A percentile compares a stretch with the other conserved stretches of the same genome.
These are phyloP conservation scores for Schoenoplectus triqueter DNA, from an alignment of 202 grass and related monocot species.

Conservation along the genomic window DNA sequence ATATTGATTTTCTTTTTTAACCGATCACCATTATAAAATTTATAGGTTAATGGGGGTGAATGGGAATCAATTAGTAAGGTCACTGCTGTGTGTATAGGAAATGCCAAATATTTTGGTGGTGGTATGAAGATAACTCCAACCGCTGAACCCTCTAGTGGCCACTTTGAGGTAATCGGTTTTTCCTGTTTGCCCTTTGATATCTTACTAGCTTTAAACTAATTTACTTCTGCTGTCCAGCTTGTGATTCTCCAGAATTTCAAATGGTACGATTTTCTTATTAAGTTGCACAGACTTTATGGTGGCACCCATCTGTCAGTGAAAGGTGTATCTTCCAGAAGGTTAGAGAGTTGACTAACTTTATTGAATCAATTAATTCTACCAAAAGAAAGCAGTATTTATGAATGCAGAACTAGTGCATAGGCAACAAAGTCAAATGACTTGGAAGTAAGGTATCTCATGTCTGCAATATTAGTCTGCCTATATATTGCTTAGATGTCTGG, in stretches of 20 bases:
- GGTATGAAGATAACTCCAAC: conserved; percentile 95
- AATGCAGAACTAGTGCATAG: background rate
- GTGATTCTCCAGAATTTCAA: conserved; percentile 94
- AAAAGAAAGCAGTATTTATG: background rate
- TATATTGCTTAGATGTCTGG: conserved; percentile 11
- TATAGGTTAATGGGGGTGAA: conserved; percentile 74
- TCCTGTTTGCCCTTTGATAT: conserved; percentile 25
- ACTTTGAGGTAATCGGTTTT: conserved; percentile 63
- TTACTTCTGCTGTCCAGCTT: conserved; percentile 49
- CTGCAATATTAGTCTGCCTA: background rate
- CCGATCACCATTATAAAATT: conserved; percentile 34
- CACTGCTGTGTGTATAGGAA: conserved; percentile 87
- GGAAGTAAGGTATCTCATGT: background rate
- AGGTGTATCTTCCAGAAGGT: conserved; percentile 69
- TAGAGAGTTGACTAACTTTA: conserved; percentile 17
- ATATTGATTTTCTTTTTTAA: conserved; percentile 21
- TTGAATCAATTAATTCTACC: conserved; percentile 11
- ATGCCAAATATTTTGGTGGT: conserved; percentile 91
- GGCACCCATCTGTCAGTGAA: conserved; percentile 73
- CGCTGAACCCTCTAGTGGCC: conserved; percentile 67
- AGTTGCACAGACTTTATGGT: conserved; percentile 78
- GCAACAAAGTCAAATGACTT: background rate
- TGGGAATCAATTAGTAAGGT: conserved; percentile 73
- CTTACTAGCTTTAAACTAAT: conserved; percentile 17
- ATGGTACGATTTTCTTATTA: conserved; percentile 86